Conservation (phyloP, 257 asterid genomes). For the Primulina huaijiensis region DNA sequence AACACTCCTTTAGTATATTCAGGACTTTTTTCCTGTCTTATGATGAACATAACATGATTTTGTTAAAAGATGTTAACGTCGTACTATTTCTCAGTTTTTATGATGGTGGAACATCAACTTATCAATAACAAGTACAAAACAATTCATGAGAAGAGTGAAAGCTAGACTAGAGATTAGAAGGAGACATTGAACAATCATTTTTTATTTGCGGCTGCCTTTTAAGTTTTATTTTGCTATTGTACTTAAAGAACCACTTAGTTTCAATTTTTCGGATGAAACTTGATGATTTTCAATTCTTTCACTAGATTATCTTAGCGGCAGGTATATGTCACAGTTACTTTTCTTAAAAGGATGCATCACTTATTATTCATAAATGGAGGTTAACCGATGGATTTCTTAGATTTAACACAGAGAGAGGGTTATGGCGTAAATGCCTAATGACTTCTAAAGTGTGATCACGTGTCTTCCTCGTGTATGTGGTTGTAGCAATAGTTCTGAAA, state of each 20-base stretch:
- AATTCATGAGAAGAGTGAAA: background rate
- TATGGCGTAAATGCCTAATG: background rate
- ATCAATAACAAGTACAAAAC: background rate
- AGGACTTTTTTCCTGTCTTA: background rate
- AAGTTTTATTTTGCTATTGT: background rate
- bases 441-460: background rate
- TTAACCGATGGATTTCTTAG: background rate
- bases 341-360: background rate
- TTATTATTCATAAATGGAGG: background rate
- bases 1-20: background rate
- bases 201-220: too few species aligned
- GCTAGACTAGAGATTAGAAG: too few species aligned
- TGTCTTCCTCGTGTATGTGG: background rate
- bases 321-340: background rate
- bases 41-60: background rate
- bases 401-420: background rate
- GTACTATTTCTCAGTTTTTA: too few species aligned
- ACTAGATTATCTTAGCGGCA: background rate
- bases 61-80: background rate
- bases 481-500: background rate
- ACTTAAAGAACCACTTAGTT: background rate
- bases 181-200: too few species aligned
- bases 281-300: background rate
- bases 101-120: background rate
- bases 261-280: background rate